Base-by-base conservation (phyloP, 352 stramenopile species). In the Pythium oligandrum region DNA sequence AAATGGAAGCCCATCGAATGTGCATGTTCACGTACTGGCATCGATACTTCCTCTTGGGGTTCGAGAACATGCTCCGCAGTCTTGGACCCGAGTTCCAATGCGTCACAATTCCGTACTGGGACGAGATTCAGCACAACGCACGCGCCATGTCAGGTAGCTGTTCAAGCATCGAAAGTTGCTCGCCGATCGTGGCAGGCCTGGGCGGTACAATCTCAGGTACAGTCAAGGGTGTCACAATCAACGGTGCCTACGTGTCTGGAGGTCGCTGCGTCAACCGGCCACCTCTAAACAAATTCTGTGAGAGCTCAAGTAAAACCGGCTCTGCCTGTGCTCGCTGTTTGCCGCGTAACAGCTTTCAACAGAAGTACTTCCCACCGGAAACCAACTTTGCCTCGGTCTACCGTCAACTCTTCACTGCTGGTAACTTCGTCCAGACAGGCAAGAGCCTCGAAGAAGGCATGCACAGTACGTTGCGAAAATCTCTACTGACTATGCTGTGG, bases 11-110 rank as follows among this genome's bases (percentile, higher is more conserved):
- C 1, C 78, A 89, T 36, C 46, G 51, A 17, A 67, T 66, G 35
- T 86, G 76, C 49, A 77, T 86, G 70, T 90, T 90, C 61, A 75
- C 78, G 31, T 88, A 86, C 63, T 90, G 79, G 76, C 79, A 90
- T 47, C 79, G 79, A 31, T 71, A 73, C 49, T 65, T 83, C 46
- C 48, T 88, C 1, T 43, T 90, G 10, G 79, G 64, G 2, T 90
- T 80, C 43, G 78, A 89, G 47, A 89, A 89, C 59, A 89, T 89
- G 78, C 66, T 89, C 4, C 73, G 78, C 3, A 77, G 66, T 33
- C 55, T 83, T 2, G 63, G 44, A 1, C 2, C 53, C 0, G 40
- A 66, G 46, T 89, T 67, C 51, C 54, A 53, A 30, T 90, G 79
- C 39, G n/a, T 90, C 1, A 88, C 79, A 6, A 30, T 90, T 4